phyloP scores from a whole-genome alignment of 768 basidiomycete species.

The Tylopilus balloui region DNA sequence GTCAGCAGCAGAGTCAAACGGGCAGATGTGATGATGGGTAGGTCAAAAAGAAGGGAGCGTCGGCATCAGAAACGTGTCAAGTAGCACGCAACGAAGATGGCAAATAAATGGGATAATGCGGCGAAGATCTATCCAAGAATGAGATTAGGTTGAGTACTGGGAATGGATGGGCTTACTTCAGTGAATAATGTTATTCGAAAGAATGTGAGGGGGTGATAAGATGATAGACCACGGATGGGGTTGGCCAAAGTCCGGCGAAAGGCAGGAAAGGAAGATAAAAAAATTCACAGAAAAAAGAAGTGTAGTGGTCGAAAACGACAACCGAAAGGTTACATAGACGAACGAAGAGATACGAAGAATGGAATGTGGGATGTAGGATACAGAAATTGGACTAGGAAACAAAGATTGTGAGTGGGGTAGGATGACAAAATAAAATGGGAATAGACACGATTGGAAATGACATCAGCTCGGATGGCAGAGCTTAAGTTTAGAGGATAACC shows the following conservation, averaged over 20 bases:
- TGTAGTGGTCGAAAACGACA: background rate
- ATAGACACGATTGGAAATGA: background rate
- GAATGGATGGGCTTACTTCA: constrained; percentile 12
- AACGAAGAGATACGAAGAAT: constrained; percentile 8
- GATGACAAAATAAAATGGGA: background rate
- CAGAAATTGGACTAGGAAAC: background rate
- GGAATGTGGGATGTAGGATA: background rate
- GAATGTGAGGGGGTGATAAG: constrained; percentile 1
- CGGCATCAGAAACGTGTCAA: background rate
- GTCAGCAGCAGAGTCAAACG: background rate
- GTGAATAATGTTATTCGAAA: constrained; percentile 10
- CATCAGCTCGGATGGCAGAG: background rate
- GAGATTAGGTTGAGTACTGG: background rate
- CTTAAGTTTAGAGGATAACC: background rate
- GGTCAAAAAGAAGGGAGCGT: constrained; percentile 2
- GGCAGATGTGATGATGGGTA: background rate
- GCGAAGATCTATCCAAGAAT: constrained; percentile 1
- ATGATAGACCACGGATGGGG: constrained; percentile 3
- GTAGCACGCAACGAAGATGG: background rate
- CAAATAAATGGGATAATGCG: constrained; percentile 6
- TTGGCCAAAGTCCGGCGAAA: background rate
- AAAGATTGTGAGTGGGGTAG: constrained; percentile 2
- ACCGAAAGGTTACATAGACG: background rate
- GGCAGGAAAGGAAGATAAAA: background rate
- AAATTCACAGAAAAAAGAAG: constrained; percentile 2